phyloP scores from a whole-genome alignment of 371 early-diverging fungal genomes.

The Mortierella sp. region DNA sequence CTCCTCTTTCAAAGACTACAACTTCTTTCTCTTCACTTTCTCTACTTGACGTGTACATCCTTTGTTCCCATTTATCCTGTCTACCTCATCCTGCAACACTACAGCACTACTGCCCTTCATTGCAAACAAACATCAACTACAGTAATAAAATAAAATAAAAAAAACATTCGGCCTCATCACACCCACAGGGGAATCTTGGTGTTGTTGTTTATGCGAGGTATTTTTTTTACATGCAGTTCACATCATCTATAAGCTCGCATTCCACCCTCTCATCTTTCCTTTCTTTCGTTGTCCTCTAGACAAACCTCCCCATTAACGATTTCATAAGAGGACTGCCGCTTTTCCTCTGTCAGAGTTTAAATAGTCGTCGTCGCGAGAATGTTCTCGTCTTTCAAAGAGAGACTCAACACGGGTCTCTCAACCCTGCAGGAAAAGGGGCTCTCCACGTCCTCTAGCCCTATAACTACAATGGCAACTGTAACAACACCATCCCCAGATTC shows the following conservation, averaged over 20 bases:
- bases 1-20: background rate
- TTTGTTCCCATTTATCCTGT: slow-evolving; percentile 4
- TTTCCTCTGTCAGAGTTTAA: background rate
- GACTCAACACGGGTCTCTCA: slow-evolving; percentile 44
- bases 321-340: background rate
- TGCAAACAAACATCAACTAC: background rate
- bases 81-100: background rate
- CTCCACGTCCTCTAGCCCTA: background rate
- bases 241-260: background rate
- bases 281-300: background rate
- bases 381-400: slow-evolving; percentile 55
- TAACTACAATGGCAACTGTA: background rate
- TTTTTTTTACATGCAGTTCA: no score
- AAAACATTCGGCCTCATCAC: background rate
- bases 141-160: background rate
- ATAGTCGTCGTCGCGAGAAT: slow-evolving; percentile 11
- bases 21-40: background rate
- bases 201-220: background rate
- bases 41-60: background rate
- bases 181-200: background rate
- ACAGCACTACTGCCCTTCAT: background rate
- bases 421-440: slow-evolving; percentile 31
- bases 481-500: background rate
- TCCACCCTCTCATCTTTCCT: background rate
- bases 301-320: background rate